Evolutionary conservation across 108 stramenopile species (phyloP).

Genomic region (Pseudonitzschia multiseries): DNA sequence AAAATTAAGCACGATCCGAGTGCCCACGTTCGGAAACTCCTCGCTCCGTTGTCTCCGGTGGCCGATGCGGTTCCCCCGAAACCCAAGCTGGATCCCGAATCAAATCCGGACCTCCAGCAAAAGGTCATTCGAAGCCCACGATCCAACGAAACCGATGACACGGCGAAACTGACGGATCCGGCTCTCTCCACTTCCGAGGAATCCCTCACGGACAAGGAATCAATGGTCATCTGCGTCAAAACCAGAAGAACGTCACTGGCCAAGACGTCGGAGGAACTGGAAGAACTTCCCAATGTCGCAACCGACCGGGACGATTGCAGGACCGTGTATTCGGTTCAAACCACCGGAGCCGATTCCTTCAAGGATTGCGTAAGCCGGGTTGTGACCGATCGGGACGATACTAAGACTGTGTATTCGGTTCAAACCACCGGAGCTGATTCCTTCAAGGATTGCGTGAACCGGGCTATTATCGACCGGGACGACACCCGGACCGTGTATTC

Average conservation of each 20-base stretch:
- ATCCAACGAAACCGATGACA: conserved; percentile 7
- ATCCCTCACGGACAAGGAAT: not conserved
- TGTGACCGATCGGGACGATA: too few species aligned
- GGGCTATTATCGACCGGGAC: too few species aligned
- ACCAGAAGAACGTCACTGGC: not conserved
- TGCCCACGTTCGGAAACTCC: not conserved
- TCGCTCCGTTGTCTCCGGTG: not conserved
- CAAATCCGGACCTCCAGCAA: not conserved
- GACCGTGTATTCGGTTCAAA: too few species aligned
- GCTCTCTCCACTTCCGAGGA: not conserved
- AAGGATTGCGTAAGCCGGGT: too few species aligned
- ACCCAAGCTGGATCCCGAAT: not conserved
- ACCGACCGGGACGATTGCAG: too few species aligned
- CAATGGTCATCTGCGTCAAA: not conserved
- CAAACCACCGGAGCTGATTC: too few species aligned
- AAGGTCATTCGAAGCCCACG: conserved; percentile 10
- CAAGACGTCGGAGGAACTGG: not conserved
- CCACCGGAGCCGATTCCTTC: too few species aligned
- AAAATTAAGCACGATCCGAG: not conserved
- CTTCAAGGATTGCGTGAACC: too few species aligned
- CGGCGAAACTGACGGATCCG: not conserved
- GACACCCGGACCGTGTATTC: too few species aligned
- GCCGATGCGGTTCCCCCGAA: not conserved
- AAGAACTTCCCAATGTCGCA: not conserved
- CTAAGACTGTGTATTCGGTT: too few species aligned